Evolutionary conservation across 2,329 filamentous ascomycete species (phyloP).

Genomic region (Ophiostoma ips): DNA sequence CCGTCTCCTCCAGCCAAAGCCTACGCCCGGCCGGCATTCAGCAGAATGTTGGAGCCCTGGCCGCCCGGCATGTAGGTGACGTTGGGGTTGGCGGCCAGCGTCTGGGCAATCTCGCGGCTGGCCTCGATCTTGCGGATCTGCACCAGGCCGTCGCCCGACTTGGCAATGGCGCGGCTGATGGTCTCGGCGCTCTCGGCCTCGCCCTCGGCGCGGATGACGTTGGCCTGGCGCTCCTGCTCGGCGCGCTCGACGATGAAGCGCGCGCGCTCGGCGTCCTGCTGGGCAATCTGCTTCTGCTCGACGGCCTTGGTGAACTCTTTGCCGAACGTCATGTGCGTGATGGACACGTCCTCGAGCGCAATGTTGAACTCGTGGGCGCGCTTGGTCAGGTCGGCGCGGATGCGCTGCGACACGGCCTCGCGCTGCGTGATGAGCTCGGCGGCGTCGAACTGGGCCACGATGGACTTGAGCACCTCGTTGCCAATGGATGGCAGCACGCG

Average conservation of each 20-base stretch:
- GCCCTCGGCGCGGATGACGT: constrained; percentile 94
- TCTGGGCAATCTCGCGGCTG: constrained; percentile 86
- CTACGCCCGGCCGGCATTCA: constrained; percentile 35
- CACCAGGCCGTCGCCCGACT: constrained; percentile 83
- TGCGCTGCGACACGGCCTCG: constrained; percentile 90
- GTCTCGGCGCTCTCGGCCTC: constrained; percentile 95
- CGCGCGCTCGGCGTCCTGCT: constrained; percentile 94
- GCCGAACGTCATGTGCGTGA: constrained; percentile 99
- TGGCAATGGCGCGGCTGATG: constrained; percentile 80
- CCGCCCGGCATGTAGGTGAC: constrained; percentile 86
- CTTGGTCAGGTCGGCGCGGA: constrained; percentile 80
- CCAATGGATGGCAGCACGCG: constrained; percentile 92
- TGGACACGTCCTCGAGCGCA: constrained; percentile 93
- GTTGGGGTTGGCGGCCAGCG: constrained; percentile 80
- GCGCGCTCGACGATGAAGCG: constrained; percentile 97
- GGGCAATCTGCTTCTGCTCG: constrained; percentile 99
- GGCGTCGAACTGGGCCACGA: constrained; percentile 97
- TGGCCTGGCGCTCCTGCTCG: constrained; percentile 96
- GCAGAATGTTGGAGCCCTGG: constrained; percentile 37
- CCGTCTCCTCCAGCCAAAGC: too few relatives aligned
- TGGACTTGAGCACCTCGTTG: constrained; percentile 96
- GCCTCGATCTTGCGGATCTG: constrained; percentile 97
- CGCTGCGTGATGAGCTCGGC: constrained; percentile 97
- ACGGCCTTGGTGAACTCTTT: constrained; percentile 98
- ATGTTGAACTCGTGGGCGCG: constrained; percentile 98